phyloP scores from a whole-genome alignment of 2,329 filamentous ascomycete species.

The Colletotrichum musae region DNA sequence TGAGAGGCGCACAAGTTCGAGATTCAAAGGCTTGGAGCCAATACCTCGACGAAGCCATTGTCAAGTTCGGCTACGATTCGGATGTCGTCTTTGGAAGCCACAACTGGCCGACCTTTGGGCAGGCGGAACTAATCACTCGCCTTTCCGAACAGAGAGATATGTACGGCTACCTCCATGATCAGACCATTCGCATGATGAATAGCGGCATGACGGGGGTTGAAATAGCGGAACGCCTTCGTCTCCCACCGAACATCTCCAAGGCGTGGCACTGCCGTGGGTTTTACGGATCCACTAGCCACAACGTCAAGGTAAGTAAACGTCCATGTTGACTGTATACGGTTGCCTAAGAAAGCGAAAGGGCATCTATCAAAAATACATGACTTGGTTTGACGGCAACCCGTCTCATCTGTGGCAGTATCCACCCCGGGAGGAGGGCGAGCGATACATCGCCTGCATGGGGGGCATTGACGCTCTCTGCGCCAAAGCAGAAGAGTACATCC shows the following conservation, averaged over 20 bases:
- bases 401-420: slow-evolving; percentile 47
- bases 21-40: slow-evolving; percentile 57
- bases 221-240: slow-evolving; percentile 54
- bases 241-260: slow-evolving; percentile 51
- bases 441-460: slow-evolving; percentile 56
- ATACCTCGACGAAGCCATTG: slow-evolving; percentile 54
- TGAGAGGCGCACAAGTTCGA: slow-evolving; percentile 57
- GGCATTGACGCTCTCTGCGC: slow-evolving; percentile 49
- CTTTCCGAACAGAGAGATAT: slow-evolving; percentile 55
- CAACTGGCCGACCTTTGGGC: slow-evolving; percentile 59
- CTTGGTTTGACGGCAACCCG: slow-evolving; percentile 45
- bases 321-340: slow-evolving; percentile 21
- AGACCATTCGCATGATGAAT: slow-evolving; percentile 57
- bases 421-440: slow-evolving; percentile 49
- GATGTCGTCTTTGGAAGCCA: slow-evolving; percentile 56
- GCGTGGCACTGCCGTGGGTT: slow-evolving; percentile 52
- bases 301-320: slow-evolving; percentile 48
- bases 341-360: slow-evolving; percentile 19
- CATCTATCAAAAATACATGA: slow-evolving; percentile 44
- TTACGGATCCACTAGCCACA: slow-evolving; percentile 56
- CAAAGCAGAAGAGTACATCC: slow-evolving; percentile 24
- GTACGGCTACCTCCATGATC: slow-evolving; percentile 57
- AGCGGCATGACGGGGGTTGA: slow-evolving; percentile 53
- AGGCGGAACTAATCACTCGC: slow-evolving; percentile 44
- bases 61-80: slow-evolving; percentile 49